Evolutionary conservation across 2,329 filamentous ascomycete species (phyloP).

Genomic region (Biscogniauxia sp.): DNA sequence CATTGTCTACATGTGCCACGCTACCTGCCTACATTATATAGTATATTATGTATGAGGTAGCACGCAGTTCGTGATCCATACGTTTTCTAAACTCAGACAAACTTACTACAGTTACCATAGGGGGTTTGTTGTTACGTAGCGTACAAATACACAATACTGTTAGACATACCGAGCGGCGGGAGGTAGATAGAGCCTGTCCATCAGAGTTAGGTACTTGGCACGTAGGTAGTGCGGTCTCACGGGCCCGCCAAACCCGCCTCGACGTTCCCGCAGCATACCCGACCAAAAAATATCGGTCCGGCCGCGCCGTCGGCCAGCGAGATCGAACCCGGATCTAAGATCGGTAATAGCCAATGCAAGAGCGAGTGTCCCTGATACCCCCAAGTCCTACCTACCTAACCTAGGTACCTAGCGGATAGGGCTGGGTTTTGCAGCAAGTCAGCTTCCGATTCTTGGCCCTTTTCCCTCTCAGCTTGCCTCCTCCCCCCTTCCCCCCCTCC

Average conservation of each 20-base stretch:
- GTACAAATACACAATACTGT: too few relatives aligned
- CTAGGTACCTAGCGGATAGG: conserved; percentile 16
- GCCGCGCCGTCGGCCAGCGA: not conserved
- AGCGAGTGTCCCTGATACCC: conserved; percentile 14
- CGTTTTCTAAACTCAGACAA: too few relatives aligned
- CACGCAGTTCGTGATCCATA: too few relatives aligned
- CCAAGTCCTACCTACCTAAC: too few relatives aligned
- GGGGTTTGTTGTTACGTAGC: too few relatives aligned
- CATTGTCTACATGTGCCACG: too few relatives aligned
- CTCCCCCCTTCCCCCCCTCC: too few relatives aligned
- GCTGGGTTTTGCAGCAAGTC: conserved; percentile 24
- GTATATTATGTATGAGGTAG: too few relatives aligned
- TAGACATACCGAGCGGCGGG: too few relatives aligned
- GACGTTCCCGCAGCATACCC: not conserved
- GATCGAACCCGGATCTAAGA: not conserved
- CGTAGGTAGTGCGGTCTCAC: not conserved
- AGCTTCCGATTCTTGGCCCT: not conserved
- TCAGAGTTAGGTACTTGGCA: not conserved
- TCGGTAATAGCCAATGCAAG: conserved; percentile 3
- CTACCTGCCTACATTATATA: too few relatives aligned
- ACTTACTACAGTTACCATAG: too few relatives aligned
- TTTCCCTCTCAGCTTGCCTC: not conserved
- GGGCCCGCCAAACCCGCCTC: not conserved
- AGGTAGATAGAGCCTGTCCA: too few relatives aligned
- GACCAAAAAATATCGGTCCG: not conserved